Base-by-base conservation (phyloP, 257 asterid species). In the Asclepias syriaca region DNA sequence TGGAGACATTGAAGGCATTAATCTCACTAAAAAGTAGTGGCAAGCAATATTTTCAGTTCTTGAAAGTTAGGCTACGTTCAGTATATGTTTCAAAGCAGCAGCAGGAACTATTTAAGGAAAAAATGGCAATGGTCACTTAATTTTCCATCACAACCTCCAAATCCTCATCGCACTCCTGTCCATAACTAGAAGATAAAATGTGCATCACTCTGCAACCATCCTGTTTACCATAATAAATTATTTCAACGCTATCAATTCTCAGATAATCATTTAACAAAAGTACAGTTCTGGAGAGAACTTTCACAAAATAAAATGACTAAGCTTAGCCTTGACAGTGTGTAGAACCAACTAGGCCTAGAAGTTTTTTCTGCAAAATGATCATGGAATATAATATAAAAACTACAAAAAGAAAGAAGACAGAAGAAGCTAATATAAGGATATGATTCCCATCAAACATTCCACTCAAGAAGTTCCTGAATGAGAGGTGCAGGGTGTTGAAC, bases 391-490 rank as follows among this genome's bases (percentile, higher is more conserved):
- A 11, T 27, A 72, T 21, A 51, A 57, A 45, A 5, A 29, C 21
- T 13, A 1, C 16, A 60, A 51, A 50, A 49, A n/a, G 24, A 34
- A 61, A 21, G 32, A 69, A 57, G 56, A 46, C 53, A 59, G 18
- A 19, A 58, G 14, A 60, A 32, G 61, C 74, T 76, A 76, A 43
- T 12, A 55, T 46, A 83, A 91, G 99, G 99, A 94, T 94, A 94
- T 94, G 98, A 86, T 90, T 84, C 51, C 89, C 96, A 69, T 87
- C 80, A 83, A 94, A 85, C 81, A 94, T 85, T 83, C 77, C 86
- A 80, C 97, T 91, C 80, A 94, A 78, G 81, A 94, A 92, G 81
- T 94, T 94, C 88, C 93, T 80, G 71, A 85, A 18, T 51, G 91
- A 85, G 43, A 91, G 87, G 76, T 88, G 96, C 78, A 94, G 78